phyloP scores from a whole-genome alignment of 345 rosid genomes.

The Euphorbia tirucalli region DNA sequence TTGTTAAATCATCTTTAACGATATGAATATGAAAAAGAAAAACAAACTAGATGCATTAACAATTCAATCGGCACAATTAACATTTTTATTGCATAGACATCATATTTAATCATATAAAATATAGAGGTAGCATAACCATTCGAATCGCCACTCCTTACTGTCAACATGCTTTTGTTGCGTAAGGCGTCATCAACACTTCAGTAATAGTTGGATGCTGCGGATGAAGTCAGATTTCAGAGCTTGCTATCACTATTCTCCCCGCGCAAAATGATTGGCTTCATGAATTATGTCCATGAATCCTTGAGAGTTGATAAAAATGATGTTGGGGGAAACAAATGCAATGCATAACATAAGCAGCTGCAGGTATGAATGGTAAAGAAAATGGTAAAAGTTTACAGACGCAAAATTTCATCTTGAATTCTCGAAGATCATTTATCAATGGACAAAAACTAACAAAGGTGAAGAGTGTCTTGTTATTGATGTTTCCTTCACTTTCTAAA shows the following conservation, averaged over 20 bases:
- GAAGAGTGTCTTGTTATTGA: constrained; percentile 31
- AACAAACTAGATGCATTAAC: too few relatives aligned
- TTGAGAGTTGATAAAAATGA: not conserved
- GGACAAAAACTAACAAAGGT: constrained; percentile 4
- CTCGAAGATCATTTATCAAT: not conserved
- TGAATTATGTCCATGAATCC: not conserved
- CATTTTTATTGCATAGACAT: too few relatives aligned
- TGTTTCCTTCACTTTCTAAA: constrained; percentile 26
- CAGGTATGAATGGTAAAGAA: not conserved
- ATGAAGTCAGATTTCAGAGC: not conserved
- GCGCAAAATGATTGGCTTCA: not conserved
- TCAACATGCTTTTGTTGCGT: not conserved
- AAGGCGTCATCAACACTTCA: too few relatives aligned
- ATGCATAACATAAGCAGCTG: not conserved
- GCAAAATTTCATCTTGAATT: not conserved
- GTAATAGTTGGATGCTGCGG: not conserved
- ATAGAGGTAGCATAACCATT: too few relatives aligned
- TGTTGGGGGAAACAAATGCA: not conserved
- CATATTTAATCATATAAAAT: too few relatives aligned
- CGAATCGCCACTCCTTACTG: too few relatives aligned
- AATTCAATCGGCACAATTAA: too few relatives aligned
- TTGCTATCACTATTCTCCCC: too few relatives aligned
- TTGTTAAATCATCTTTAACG: too few relatives aligned
- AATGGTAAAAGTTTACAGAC: not conserved
- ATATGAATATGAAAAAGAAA: too few relatives aligned